Conservation (phyloP, 2,329 filamentous ascomycete genomes). For the Epichloe brachyelytri region DNA sequence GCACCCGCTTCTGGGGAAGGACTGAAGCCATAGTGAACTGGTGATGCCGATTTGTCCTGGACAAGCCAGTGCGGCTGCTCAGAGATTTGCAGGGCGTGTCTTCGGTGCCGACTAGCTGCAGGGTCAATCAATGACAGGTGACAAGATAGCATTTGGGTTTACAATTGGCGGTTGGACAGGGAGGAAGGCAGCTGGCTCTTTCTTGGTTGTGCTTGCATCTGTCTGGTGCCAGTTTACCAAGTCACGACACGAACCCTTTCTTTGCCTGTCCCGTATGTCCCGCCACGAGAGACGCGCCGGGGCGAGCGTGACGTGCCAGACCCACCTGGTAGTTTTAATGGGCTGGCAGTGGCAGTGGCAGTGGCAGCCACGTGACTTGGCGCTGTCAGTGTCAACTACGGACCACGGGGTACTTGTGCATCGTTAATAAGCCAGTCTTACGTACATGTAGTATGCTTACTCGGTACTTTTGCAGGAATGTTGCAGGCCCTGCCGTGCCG, state of each 20-base stretch:
- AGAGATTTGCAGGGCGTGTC: neutral
- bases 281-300: constrained; percentile 18
- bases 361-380: constrained; percentile 17
- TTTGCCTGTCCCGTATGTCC: neutral
- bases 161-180: neutral
- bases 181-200: neutral
- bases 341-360: neutral
- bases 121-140: neutral
- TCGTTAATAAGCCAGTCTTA: too few species aligned
- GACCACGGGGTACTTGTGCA: neutral
- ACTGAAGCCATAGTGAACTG: constrained; percentile 30
- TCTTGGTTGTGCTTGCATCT: neutral
- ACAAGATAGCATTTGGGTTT: neutral
- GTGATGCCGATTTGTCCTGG: neutral
- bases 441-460: too few species aligned
- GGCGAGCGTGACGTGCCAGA: constrained; percentile 24
- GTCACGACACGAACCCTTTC: neutral
- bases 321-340: constrained; percentile 15
- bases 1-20: constrained; percentile 58
- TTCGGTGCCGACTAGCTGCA: neutral
- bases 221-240: neutral
- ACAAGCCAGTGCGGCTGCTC: neutral
- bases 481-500: too few species aligned
- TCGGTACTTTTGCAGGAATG: too few species aligned
- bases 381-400: neutral